Conservation (phyloP, 108 stramenopile genomes). For the Nitzschia putrida region DNA sequence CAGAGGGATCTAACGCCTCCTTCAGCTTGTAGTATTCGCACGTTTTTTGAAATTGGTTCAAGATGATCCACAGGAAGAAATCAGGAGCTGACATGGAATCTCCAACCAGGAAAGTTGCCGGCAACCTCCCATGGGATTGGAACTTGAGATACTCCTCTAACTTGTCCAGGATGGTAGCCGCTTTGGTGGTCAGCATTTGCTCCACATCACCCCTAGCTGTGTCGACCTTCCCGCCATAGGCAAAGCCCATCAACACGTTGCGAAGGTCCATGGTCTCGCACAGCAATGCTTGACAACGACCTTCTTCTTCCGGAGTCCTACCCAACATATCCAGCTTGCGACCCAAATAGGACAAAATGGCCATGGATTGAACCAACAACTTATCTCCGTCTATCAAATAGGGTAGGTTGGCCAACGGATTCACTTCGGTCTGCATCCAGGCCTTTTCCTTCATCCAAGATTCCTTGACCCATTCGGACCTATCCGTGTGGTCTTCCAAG, state of each 20-base stretch:
- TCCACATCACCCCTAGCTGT: neutral
- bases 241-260: conserved; percentile 31
- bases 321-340: conserved; percentile 34
- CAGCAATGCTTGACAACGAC: conserved; percentile 38
- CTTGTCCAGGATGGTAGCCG: conserved; percentile 4
- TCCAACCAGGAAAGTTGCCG: conserved; percentile 17
- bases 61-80: conserved; percentile 46
- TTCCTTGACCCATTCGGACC: conserved; percentile 12
- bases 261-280: conserved; percentile 43
- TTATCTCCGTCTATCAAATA: conserved; percentile 32
- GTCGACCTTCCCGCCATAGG: conserved; percentile 18
- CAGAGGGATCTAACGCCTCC: neutral
- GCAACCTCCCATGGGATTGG: too few relatives aligned
- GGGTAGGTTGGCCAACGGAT: conserved; percentile 44
- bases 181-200: neutral
- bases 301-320: neutral
- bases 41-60: conserved; percentile 32
- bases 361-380: conserved; percentile 45
- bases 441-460: conserved; percentile 21
- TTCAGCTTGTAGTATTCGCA: conserved; percentile 2
- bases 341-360: conserved; percentile 43
- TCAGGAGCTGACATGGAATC: conserved; percentile 34
- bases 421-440: conserved; percentile 12
- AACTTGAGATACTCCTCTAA: conserved; percentile 26
- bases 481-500: too few relatives aligned